Base-by-base conservation (phyloP, 176 grass and related monocot species). In the Carex parvula region DNA sequence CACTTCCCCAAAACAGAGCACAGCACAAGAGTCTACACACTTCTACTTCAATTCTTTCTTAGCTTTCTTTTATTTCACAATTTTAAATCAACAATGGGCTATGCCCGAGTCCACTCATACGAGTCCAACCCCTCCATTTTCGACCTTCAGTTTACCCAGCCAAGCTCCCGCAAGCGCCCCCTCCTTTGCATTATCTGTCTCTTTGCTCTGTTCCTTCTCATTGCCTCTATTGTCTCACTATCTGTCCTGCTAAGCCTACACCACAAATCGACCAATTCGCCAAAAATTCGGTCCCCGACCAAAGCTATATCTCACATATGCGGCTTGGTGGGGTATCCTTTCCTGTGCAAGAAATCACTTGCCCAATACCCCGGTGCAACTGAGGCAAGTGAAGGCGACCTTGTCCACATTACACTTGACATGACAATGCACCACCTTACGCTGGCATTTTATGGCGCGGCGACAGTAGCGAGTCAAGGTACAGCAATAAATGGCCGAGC, bases 401-500 rank as follows among this genome's bases (percentile, higher is more conserved):
- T 76, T 16, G 66, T 93, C 17, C 86, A 81, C 50, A 52, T 89
- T 21, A 73, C 90, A 8, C 85, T 92, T 79, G 87, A 92, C 90
- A 84, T 71, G 55, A 92, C 90, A 60, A 63, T 79, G 69, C 76
- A 56, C 57, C 87, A 70, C 21, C 61, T 92, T 15, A 79, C 69
- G 14, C 17, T 86, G 8, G 87, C 90, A 13, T 86, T 92, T 54
- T 79, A 84, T 62, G 85, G 83, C 14, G 85, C 77, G 6, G 16
- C 80, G 14, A 69, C 50, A 60, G 35, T 84, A 5, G 73, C 64
- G 9, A 58, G 22, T 69, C 26, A 65, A 70, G 75, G 70, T 66
- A 15, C 37, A 6, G 5, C 79, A 60, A 75, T 12, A 30, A 33
- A 14, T 71, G 58, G 57, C 44, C 84, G 89, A 71, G 84, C 90